Base-by-base conservation (phyloP, 176 grass and related monocot genomes). In the Cenchrus fungigraminus region DNA sequence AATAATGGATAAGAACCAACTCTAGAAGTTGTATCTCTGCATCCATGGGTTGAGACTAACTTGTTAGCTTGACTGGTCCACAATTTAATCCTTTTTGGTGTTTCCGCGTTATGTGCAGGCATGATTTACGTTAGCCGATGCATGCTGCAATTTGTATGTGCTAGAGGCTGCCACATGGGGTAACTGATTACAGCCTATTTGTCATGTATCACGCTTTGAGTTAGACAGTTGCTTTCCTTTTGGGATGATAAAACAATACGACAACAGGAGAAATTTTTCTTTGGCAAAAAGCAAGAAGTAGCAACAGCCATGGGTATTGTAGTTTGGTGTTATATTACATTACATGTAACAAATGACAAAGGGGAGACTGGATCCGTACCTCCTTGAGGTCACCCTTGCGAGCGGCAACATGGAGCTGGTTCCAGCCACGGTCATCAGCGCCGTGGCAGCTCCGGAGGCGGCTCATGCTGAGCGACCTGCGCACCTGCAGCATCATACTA, bases 381-480 rank as follows among this genome's bases (percentile, higher is more conserved):
- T 94, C 88, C 76, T 89, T 96, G 74, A 98, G 86, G 90, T 98
- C 90, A 57, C 97, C 96, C 80, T 92, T 95, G 76, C 83, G 90
- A 17, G 93, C 74, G 63, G 89, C 90, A 49, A 98, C 86, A 73
- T 98, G 97, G 37, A 98, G 93, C 31, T 81, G 90, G 55, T 91
- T 98, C 93, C 91, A 98, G 1, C 93, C 93, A 17, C 90, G 84
- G 63, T 94, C 93, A 47, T 95, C 96, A 12, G 74, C 68, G 25
- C 64, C 63, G 79, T 50, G 65, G 78, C 79, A 13, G 65, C 71
- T 29, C 7, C 65, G 65, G 86, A 3, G 52, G 13, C 83, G 44
- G 69, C 12, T 15, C 87, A 85, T 87, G 87, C 84, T 87, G 84
- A 83, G 79, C 50, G 83, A 86, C 73, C 83, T 87, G 59, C 71